These are phyloP conservation scores for Fistulinella prunicolor DNA, from an alignment of 768 basidiomycete species.

Conservation along the genomic window DNA sequence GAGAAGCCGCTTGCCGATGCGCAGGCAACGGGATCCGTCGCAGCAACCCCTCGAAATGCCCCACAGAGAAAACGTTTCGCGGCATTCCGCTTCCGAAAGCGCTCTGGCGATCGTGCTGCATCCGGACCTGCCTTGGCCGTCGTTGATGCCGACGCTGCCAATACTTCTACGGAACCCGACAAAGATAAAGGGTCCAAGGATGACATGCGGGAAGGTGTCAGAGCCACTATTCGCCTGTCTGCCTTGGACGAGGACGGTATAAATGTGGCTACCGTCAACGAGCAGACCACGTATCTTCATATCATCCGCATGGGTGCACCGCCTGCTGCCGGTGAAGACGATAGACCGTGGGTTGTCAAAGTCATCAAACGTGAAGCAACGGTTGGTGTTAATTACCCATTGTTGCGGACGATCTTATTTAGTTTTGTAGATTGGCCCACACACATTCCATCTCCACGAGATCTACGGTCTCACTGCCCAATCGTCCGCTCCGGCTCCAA, in stretches of 20 bases:
- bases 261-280: constrained; percentile 67
- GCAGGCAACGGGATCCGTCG: constrained; percentile 11
- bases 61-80: constrained; percentile 57
- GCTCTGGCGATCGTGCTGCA: constrained; percentile 46
- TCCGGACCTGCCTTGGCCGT: constrained; percentile 78
- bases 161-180: constrained; percentile 30
- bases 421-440: constrained; percentile 71
- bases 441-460: constrained; percentile 94
- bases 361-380: constrained; percentile 92
- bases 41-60: constrained; percentile 15
- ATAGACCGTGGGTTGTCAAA: constrained; percentile 87
- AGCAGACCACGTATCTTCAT: constrained; percentile 87
- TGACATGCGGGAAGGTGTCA: constrained; percentile 61
- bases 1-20: constrained; percentile 13
- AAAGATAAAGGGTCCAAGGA: constrained; percentile 46
- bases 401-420: background rate
- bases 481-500: constrained; percentile 35
- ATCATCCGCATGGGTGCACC: constrained; percentile 66
- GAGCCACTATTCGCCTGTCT: constrained; percentile 74
- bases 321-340: constrained; percentile 44
- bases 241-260: constrained; percentile 77
- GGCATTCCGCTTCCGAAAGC: constrained; percentile 64
- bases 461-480: constrained; percentile 85
- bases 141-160: constrained; percentile 61
- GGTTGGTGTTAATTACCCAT: constrained; percentile 35